A percentile compares a stretch with the other conserved stretches of the same genome.
phyloP scores from a whole-genome alignment of 2,329 filamentous ascomycete genomes.

The Dactylellina cionopaga region DNA sequence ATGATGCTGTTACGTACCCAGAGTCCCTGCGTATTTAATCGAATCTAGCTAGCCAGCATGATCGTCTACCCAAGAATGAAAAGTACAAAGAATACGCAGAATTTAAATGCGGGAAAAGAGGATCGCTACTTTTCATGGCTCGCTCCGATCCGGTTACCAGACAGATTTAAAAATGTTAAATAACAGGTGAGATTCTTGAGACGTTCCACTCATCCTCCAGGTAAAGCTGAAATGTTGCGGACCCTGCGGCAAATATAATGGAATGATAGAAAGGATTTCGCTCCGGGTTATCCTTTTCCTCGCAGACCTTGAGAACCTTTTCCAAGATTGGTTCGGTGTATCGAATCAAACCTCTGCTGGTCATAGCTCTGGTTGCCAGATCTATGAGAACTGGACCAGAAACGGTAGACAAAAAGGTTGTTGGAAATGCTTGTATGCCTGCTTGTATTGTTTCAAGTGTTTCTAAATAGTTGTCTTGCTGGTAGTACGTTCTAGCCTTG shows the following conservation, averaged over 20 bases:
- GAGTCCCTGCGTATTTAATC: too few species aligned
- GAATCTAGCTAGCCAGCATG: too few species aligned
- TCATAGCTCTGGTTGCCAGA: not conserved
- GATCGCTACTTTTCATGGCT: too few species aligned
- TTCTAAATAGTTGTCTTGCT: not conserved
- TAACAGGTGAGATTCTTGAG: not conserved
- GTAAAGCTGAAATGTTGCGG: slow-evolving; percentile 2
- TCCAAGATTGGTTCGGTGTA: slow-evolving; percentile 21
- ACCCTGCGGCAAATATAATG: slow-evolving; percentile 7
- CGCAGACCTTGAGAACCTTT: slow-evolving; percentile 9
- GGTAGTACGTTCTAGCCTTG: not conserved
- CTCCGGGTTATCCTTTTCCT: slow-evolving; percentile 3
- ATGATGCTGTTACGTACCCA: too few species aligned
- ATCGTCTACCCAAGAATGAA: too few species aligned
- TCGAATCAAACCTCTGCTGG: slow-evolving; percentile 8
- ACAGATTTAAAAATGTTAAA: too few species aligned
- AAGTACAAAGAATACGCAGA: too few species aligned
- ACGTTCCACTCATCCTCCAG: slow-evolving; percentile 7
- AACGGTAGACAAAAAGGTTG: not conserved
- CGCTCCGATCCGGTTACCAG: too few species aligned
- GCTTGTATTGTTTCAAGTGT: not conserved
- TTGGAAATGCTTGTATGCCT: not conserved
- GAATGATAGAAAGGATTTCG: slow-evolving; percentile 16
- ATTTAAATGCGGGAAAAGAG: too few species aligned
- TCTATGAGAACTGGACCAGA: not conserved